Percentiles rank a stretch among this genome's conserved stretches.
Evolutionary conservation across 2,329 filamentous ascomycete species (phyloP).

Genomic region (Colletotrichum chlorophyti): DNA sequence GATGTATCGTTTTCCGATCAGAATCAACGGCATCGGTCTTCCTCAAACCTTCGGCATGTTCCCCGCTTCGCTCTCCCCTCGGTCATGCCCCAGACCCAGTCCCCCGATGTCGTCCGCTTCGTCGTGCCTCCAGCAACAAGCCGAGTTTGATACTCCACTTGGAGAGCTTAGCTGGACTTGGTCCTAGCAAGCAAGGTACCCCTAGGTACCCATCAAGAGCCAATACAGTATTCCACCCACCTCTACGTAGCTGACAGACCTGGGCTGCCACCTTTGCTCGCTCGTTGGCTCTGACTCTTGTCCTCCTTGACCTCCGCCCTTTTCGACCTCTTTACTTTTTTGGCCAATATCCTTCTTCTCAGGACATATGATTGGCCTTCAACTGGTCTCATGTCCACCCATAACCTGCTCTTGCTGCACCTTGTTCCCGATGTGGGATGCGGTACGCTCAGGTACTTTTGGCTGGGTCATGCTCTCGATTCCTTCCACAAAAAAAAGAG

Average conservation of each 20-base stretch:
- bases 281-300: slow-evolving; percentile 10
- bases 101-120: slow-evolving; percentile 22
- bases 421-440: slow-evolving; percentile 24
- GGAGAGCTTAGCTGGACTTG: slow-evolving; percentile 15
- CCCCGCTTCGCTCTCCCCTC: slow-evolving; percentile 17
- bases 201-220: slow-evolving; percentile 10
- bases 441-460: slow-evolving; percentile 20
- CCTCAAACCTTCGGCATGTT: slow-evolving; percentile 15
- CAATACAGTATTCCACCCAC: slow-evolving; percentile 10
- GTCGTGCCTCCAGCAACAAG: slow-evolving; percentile 20
- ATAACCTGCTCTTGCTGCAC: slow-evolving; percentile 21
- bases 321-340: slow-evolving; percentile 22
- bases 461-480: slow-evolving; percentile 21
- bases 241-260: slow-evolving; percentile 18
- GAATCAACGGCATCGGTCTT: not conserved
- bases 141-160: slow-evolving; percentile 17
- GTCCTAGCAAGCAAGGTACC: slow-evolving; percentile 18
- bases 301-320: slow-evolving; percentile 12
- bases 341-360: slow-evolving; percentile 13
- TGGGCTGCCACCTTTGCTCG: slow-evolving; percentile 11
- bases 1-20: slow-evolving; percentile 6
- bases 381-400: slow-evolving; percentile 3
- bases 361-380: slow-evolving; percentile 6
- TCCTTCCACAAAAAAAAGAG: slow-evolving; percentile 10
- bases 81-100: slow-evolving; percentile 3